Evolutionary conservation across 2,329 filamentous ascomycete species (phyloP), one percentile per base, ranked within the genome.

Genomic region (Sporothrix pallida): DNA sequence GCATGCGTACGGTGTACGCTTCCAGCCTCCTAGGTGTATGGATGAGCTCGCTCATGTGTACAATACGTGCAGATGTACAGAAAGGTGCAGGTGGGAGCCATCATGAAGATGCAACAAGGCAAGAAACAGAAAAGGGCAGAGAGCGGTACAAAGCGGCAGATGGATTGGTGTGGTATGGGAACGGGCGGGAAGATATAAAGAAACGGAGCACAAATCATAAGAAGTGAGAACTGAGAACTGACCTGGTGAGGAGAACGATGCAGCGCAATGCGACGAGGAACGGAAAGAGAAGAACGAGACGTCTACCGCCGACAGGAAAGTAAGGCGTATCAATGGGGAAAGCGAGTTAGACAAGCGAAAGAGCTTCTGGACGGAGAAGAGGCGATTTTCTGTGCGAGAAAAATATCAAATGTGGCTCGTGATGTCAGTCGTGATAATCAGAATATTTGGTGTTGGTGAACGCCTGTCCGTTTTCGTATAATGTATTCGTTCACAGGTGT

Each of bases 191-290:
- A 17, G 46, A 65, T 54, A 46, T 54, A 71, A 48, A 46, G 69
- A 60, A 54, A 71, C 37, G 37, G 54, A n/a, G 23, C 37, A 71
- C 52, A 71, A 60, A 60, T 60, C 52, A 56, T 3, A 56, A 37
- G 26, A 54, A 42, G 26, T 69, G 65, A 69, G 48, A 69, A 54
- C 8, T 69, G 67, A 69, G 48, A 69, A 69, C 46, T 69, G 67
- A 69, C 67, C 67, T 69, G 42, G 42, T 46, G 12, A 26, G 62
- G 26, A 13, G 67, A 37, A 37, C 42, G 17, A 54, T 7, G 26
- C 7, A 26, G 42, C 26, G 65, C 23, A 65, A 20, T 48, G 42
- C 23, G 20, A 68, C 42, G 23, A 31, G 10, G 8, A 26, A 37
- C 37, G 15, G 12, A 7, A 13, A 42, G 60, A 12, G 44, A 52